Percentiles rank a stretch among this genome's conserved stretches.
phyloP scores from a whole-genome alignment of 805 yeast genomes.

The Candida yuanshanica region DNA sequence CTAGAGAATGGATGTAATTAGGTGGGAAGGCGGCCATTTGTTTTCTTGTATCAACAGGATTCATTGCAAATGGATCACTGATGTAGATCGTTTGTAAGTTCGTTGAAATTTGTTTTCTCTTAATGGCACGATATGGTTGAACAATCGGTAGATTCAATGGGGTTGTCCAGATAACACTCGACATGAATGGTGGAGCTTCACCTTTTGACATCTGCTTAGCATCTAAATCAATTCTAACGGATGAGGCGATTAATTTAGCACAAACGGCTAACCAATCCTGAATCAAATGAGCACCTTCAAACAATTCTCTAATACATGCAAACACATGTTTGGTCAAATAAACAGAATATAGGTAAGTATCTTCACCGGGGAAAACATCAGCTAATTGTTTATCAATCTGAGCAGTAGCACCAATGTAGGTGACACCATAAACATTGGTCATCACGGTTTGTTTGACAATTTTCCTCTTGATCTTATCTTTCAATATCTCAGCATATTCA shows the following conservation, averaged over 20 bases:
- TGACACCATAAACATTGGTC: conserved; percentile 98
- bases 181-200: conserved; percentile 59
- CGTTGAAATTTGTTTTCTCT: conserved; percentile 65
- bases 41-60: conserved; percentile 80
- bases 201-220: conserved; percentile 34
- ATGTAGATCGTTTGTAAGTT: conserved; percentile 84
- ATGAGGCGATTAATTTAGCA: conserved; percentile 73
- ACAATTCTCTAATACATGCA: conserved; percentile 76
- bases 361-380: conserved; percentile 47
- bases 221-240: conserved; percentile 63
- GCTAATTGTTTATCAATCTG: conserved; percentile 79
- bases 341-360: conserved; percentile 43
- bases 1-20: conserved; percentile 88
- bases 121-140: conserved; percentile 82
- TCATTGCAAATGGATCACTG: conserved; percentile 79
- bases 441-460: conserved; percentile 95
- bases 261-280: conserved; percentile 95
- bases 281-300: conserved; percentile 87
- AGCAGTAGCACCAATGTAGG: conserved; percentile 85
- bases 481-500: conserved; percentile 38
- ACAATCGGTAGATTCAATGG: conserved; percentile 95
- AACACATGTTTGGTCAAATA: conserved; percentile 78
- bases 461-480: conserved; percentile 70
- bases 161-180: conserved; percentile 96
- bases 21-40: conserved; percentile 96